Evolutionary conservation across 164 flowering plant genomes (phyloP).

Genomic region (Annona squamosa): DNA sequence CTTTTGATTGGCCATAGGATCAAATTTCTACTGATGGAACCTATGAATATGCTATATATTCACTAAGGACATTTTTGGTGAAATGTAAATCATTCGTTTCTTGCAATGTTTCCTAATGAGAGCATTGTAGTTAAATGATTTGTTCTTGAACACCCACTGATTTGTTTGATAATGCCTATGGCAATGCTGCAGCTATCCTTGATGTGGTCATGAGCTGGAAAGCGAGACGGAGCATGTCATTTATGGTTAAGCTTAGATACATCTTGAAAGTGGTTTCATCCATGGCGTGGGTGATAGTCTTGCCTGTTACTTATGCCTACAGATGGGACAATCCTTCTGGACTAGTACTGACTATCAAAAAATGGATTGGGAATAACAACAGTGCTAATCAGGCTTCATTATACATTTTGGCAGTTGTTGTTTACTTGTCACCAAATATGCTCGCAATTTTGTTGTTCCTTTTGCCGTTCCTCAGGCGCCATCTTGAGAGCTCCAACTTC

Average conservation of each 20-base stretch:
- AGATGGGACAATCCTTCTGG: constrained; percentile 81
- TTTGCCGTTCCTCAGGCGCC: constrained; percentile 73
- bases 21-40: no score
- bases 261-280: constrained; percentile 78
- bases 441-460: constrained; percentile 68
- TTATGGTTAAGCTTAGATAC: constrained; percentile 75
- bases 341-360: constrained; percentile 73
- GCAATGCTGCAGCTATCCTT: constrained; percentile 57
- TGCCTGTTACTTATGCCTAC: constrained; percentile 87
- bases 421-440: constrained; percentile 92
- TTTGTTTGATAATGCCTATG: neutral
- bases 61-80: no score
- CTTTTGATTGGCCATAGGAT: no score
- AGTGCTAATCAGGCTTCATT: constrained; percentile 41
- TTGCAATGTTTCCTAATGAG: no score
- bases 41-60: no score
- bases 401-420: constrained; percentile 75
- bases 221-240: constrained; percentile 71
- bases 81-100: no score
- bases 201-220: constrained; percentile 85
- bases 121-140: no score
- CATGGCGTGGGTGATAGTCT: constrained; percentile 82
- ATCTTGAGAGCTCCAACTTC: constrained; percentile 82
- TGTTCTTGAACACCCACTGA: no score
- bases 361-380: constrained; percentile 67